Evolutionary conservation across 768 basidiomycete genomes (phyloP).

Genomic region (Auriscalpium orientale): DNA sequence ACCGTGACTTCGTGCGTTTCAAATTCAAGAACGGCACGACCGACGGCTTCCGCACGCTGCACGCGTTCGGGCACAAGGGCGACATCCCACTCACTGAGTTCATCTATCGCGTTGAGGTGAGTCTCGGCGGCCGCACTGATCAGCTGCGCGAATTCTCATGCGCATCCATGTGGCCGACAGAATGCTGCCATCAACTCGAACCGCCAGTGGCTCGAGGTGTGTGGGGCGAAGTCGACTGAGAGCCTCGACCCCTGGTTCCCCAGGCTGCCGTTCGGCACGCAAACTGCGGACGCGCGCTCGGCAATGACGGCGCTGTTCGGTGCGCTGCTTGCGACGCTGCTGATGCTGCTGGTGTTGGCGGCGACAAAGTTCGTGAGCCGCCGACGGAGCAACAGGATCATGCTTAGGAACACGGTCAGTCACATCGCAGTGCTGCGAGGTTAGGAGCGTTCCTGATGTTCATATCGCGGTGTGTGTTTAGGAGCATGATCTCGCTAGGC

Average conservation of each 20-base stretch:
- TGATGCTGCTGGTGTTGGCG: conserved; percentile 9
- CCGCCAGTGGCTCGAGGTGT: conserved; percentile 37
- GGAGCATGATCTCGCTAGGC: not conserved
- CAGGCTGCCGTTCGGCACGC: conserved; percentile 4
- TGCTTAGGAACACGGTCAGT: not conserved
- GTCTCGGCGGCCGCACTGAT: conserved; percentile 6
- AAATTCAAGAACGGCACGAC: conserved; percentile 79
- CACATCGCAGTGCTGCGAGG: not conserved
- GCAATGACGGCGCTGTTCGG: conserved; percentile 10
- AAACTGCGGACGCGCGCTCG: not conserved
- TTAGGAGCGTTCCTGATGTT: not conserved
- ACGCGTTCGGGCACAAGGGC: conserved; percentile 65
- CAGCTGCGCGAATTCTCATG: not conserved
- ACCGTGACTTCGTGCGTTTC: conserved; percentile 77
- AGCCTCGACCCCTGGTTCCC: conserved; percentile 1
- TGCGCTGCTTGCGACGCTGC: conserved; percentile 12
- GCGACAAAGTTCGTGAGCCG: conserved; percentile 10
- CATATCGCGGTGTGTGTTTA: not conserved
- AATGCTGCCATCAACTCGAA: conserved; percentile 38
- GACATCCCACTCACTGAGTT: conserved; percentile 82
- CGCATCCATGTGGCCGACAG: conserved; percentile 17
- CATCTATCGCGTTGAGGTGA: conserved; percentile 73
- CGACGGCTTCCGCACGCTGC: conserved; percentile 54
- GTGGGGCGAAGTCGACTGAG: conserved; percentile 18
- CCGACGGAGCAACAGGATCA: conserved; percentile 1